Percentiles rank a stretch among this genome's conserved stretches.
Conservation (phyloP, 2,329 filamentous ascomycete genomes). For the Cadophora luteo-olivacea region DNA sequence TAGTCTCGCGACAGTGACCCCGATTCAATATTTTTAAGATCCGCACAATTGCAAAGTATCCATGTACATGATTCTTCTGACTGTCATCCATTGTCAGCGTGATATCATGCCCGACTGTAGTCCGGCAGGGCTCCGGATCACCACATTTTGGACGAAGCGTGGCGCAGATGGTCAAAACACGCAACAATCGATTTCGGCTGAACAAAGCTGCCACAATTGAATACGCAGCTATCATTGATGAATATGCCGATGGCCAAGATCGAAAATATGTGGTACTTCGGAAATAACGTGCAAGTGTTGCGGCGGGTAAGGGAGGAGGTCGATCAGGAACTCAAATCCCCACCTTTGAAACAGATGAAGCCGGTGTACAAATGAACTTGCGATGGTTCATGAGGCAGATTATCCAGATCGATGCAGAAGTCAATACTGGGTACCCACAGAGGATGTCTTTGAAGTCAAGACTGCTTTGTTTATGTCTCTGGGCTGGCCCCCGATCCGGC, state of each 20-base stretch:
- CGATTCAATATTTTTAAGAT: neutral
- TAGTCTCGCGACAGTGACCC: neutral
- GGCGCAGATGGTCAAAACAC: conserved; percentile 12
- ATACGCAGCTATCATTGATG: neutral
- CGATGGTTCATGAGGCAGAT: neutral
- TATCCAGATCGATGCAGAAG: neutral
- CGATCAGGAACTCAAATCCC: conserved; percentile 9
- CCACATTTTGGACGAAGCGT: conserved; percentile 10
- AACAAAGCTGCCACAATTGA: neutral
- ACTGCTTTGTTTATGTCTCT: conserved; percentile 13
- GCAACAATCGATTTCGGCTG: neutral
- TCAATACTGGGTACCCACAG: too few relatives aligned
- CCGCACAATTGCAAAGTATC: neutral
- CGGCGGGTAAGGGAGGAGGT: neutral
- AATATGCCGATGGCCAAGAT: neutral
- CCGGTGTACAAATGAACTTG: neutral
- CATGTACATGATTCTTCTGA: neutral
- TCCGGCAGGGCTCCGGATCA: neutral
- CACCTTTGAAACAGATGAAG: conserved; percentile 8
- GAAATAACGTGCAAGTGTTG: conserved; percentile 20
- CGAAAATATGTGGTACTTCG: neutral
- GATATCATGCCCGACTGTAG: neutral
- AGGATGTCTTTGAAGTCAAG: neutral
- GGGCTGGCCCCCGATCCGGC: neutral
- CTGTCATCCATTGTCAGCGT: neutral